A percentile compares a stretch with the other conserved stretches of the same genome.
phyloP scores from a whole-genome alignment of 2,329 filamentous ascomycete species.

The Fusarium oligoseptatum region DNA sequence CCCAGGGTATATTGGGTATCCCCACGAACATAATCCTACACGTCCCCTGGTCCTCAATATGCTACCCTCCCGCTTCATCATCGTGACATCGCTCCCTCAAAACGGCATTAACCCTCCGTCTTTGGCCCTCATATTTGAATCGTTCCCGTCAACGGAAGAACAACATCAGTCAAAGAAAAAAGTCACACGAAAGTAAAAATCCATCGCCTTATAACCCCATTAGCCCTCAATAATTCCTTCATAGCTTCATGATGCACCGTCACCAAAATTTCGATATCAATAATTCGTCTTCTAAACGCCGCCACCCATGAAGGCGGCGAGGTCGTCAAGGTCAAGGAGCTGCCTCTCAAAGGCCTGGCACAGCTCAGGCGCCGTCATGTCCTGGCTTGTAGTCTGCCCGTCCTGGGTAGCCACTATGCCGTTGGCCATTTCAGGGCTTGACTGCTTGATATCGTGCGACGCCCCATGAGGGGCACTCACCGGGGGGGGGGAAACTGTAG shows the following conservation, averaged over 20 bases:
- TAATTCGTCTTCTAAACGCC: slow-evolving; percentile 59
- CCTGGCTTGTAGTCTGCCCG: slow-evolving; percentile 55
- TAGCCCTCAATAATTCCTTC: slow-evolving; percentile 11
- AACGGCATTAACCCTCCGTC: slow-evolving; percentile 18
- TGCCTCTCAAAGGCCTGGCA: slow-evolving; percentile 72
- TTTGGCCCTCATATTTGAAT: not conserved
- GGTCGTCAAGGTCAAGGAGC: slow-evolving; percentile 70
- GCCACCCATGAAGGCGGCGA: slow-evolving; percentile 73
- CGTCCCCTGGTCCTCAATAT: slow-evolving; percentile 11
- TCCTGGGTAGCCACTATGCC: slow-evolving; percentile 50
- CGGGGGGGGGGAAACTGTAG: slow-evolving; percentile 60
- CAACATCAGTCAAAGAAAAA: not conserved
- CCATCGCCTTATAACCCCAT: slow-evolving; percentile 24
- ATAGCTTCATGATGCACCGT: slow-evolving; percentile 14
- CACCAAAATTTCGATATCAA: not conserved
- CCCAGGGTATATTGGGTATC: slow-evolving; percentile 49
- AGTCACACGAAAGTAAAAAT: slow-evolving; percentile 9
- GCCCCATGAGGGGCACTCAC: slow-evolving; percentile 39
- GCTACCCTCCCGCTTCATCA: slow-evolving; percentile 12
- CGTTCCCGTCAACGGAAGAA: not conserved
- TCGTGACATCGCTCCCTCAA: slow-evolving; percentile 14
- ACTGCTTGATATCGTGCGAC: slow-evolving; percentile 54
- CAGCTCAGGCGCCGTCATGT: slow-evolving; percentile 71
- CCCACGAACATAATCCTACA: slow-evolving; percentile 42
- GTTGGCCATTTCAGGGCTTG: slow-evolving; percentile 51